Evolutionary conservation across 1,284 basidiomycete species (phyloP).

Genomic region (Mycena sp.): DNA sequence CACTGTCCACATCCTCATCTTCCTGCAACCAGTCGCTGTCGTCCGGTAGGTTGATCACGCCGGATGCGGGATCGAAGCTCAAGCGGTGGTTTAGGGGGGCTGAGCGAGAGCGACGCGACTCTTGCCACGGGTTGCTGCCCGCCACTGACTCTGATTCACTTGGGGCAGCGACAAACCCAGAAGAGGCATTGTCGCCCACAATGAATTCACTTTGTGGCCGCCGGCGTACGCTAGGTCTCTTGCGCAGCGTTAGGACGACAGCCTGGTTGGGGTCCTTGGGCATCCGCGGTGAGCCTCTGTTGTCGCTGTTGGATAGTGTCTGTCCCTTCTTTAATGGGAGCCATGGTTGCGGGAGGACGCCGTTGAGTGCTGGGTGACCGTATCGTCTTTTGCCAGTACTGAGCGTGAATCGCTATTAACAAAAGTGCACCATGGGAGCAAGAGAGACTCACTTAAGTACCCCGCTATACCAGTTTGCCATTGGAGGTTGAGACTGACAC

Average conservation of each 20-base stretch:
- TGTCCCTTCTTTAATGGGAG: conserved; percentile 86
- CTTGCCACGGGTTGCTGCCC: conserved; percentile 18
- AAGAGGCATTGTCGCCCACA: background rate
- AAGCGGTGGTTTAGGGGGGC: conserved; percentile 62
- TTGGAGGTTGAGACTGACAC: conserved; percentile 87
- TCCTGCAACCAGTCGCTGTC: conserved; percentile 71
- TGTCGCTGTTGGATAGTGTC: conserved; percentile 62
- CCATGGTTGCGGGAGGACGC: conserved; percentile 91
- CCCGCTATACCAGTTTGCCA: conserved; percentile 92
- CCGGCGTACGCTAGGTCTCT: conserved; percentile 65
- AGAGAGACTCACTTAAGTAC: conserved; percentile 78
- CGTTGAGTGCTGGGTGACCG: conserved; percentile 90
- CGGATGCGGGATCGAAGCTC: conserved; percentile 82
- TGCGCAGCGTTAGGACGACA: conserved; percentile 79
- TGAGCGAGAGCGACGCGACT: conserved; percentile 30
- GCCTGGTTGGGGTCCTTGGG: conserved; percentile 61
- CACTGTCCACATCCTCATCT: conserved; percentile 38
- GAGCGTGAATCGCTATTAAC: conserved; percentile 5
- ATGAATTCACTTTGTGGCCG: conserved; percentile 32
- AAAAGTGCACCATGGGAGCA: background rate
- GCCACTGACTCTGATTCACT: conserved; percentile 26
- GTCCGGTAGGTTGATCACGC: conserved; percentile 86
- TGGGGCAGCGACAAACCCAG: conserved; percentile 15
- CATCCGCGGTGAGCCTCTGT: conserved; percentile 44
- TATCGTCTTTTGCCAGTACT: conserved; percentile 90